Evolutionary conservation across 805 yeast genomes (phyloP).

Genomic region (Spathaspora arborariae): DNA sequence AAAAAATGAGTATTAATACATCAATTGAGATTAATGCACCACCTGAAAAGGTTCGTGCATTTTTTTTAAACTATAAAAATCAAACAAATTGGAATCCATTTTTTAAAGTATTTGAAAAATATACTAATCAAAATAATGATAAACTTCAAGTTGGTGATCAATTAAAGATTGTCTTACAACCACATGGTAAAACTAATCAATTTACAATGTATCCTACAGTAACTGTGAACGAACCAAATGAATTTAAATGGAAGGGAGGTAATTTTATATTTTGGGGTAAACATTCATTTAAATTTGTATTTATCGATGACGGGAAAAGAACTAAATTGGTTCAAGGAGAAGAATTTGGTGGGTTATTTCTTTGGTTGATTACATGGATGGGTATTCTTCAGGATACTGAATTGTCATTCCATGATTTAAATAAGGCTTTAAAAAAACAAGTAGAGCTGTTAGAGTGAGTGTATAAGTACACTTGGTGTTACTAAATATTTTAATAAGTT

Average conservation of each 20-base stretch:
- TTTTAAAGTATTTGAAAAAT: slow-evolving; percentile 6
- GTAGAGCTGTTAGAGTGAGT: slow-evolving; percentile 7
- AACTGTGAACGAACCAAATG: not conserved
- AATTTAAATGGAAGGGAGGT: slow-evolving; percentile 12
- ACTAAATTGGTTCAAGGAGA: slow-evolving; percentile 10
- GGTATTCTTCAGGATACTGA: slow-evolving; percentile 9
- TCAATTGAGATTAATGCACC: slow-evolving; percentile 11
- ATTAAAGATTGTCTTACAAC: slow-evolving; percentile 9
- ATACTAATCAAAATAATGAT: not conserved
- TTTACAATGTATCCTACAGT: slow-evolving; percentile 9
- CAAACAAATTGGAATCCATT: slow-evolving; percentile 14
- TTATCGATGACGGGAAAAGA: slow-evolving; percentile 6
- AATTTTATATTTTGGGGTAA: slow-evolving; percentile 10
- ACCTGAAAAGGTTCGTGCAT: slow-evolving; percentile 6
- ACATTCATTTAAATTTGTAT: slow-evolving; percentile 10
- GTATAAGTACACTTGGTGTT: not conserved
- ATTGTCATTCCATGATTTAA: slow-evolving; percentile 7
- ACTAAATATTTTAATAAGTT: too few species aligned
- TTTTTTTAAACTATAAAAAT: slow-evolving; percentile 9
- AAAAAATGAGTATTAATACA: slow-evolving; percentile 3
- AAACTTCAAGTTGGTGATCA: slow-evolving; percentile 7
- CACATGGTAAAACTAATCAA: slow-evolving; percentile 3
- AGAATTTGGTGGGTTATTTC: slow-evolving; percentile 11
- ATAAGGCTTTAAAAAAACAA: slow-evolving; percentile 12
- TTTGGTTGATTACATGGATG: slow-evolving; percentile 3